Evolutionary conservation across 805 yeast genomes (phyloP).

Genomic region (Teunomyces cretensis): DNA sequence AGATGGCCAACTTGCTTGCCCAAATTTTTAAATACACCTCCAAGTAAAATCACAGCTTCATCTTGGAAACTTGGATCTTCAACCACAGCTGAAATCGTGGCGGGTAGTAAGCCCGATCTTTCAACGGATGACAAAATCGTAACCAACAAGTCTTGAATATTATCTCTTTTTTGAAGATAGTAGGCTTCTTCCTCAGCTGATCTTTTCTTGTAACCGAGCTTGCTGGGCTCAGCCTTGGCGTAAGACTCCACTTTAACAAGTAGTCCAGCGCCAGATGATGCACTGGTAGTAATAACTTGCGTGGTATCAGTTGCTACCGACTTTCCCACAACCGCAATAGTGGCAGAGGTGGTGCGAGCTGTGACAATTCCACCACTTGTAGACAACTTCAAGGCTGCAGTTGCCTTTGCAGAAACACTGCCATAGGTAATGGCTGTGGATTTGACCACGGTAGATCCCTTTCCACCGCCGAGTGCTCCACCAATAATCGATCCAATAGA

Average conservation of each 20-base stretch:
- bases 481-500: neutral
- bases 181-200: neutral
- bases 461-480: too few relatives aligned
- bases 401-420: neutral
- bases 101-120: slow-evolving; percentile 26
- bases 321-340: neutral
- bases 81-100: slow-evolving; percentile 22
- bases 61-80: slow-evolving; percentile 24
- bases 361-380: neutral
- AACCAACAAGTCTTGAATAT: slow-evolving; percentile 27
- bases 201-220: slow-evolving; percentile 7
- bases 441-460: too few relatives aligned
- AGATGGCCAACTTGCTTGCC: slow-evolving; percentile 14
- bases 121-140: slow-evolving; percentile 28
- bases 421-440: neutral
- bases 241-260: slow-evolving; percentile 7
- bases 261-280: too few relatives aligned
- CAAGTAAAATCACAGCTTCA: slow-evolving; percentile 20
- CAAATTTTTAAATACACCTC: slow-evolving; percentile 22
- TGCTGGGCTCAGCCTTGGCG: slow-evolving; percentile 5
- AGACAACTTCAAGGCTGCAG: neutral
- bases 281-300: neutral
- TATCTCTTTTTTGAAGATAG: slow-evolving; percentile 23
- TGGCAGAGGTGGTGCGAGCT: neutral
- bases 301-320: neutral